Conservation (phyloP, 192 early-diverging fungal genomes). For the Entomortierella beljakovae region DNA sequence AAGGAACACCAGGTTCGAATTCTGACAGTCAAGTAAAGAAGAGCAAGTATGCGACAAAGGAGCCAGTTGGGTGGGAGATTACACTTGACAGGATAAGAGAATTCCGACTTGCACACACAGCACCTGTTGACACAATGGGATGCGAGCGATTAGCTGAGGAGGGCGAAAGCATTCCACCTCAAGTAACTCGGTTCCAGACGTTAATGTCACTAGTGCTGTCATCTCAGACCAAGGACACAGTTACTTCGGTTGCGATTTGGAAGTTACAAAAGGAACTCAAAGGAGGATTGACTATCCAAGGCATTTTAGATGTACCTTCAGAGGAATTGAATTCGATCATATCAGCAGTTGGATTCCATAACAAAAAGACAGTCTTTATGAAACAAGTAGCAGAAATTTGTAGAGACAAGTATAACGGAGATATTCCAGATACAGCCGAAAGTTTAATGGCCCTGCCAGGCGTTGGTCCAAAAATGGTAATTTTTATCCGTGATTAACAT, state of each 20-base stretch:
- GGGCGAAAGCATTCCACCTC: slow-evolving; percentile 42
- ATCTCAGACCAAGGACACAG: slow-evolving; percentile 93
- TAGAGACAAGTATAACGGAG: slow-evolving; percentile 75
- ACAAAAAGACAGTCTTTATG: slow-evolving; percentile 85
- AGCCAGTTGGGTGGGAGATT: slow-evolving; percentile 70
- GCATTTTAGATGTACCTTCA: slow-evolving; percentile 70
- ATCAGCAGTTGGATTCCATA: slow-evolving; percentile 90
- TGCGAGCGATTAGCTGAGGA: slow-evolving; percentile 76
- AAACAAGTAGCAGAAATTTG: slow-evolving; percentile 83
- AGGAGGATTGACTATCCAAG: slow-evolving; percentile 76
- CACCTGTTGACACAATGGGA: slow-evolving; percentile 92
- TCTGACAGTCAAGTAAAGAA: slow-evolving; percentile 5
- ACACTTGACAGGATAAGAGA: slow-evolving; percentile 74
- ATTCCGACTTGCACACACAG: slow-evolving; percentile 71
- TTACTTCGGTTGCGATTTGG: slow-evolving; percentile 82
- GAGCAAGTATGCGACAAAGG: slow-evolving; percentile 51
- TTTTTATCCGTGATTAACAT: background rate
- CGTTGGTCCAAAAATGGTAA: slow-evolving; percentile 94
- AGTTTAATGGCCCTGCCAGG: slow-evolving; percentile 85
- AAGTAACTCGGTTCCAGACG: slow-evolving; percentile 81
- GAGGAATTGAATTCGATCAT: slow-evolving; percentile 80
- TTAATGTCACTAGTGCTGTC: slow-evolving; percentile 90
- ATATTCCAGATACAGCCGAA: slow-evolving; percentile 87
- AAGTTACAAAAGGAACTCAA: slow-evolving; percentile 71
- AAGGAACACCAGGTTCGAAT: background rate